Evolutionary conservation across 306 rosid genomes (phyloP), one percentile per base, ranked within the genome.

Genomic region (Sphenostylis stenocarpa): DNA sequence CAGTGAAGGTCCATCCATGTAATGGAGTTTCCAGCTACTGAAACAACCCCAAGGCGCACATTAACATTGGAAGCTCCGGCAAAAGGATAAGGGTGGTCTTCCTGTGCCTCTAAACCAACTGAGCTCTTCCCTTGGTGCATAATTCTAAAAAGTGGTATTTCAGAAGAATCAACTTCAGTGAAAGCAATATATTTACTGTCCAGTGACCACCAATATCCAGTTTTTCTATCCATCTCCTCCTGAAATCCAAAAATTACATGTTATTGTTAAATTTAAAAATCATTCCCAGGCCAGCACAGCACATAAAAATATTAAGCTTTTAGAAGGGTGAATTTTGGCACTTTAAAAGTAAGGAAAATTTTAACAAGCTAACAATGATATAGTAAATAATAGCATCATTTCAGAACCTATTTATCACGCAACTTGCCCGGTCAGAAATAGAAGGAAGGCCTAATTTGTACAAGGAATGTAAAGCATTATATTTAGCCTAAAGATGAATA

Each of bases 201-300:
- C 58, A 86, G 87, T 23, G 99, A 95, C 99, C 99, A 95, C 98
- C 99, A 95, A 83, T 92, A 92, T 58, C 99, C 98, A 72, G 81
- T 86, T 84, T 92, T 95, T 58, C 99, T 83, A 44, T 95, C 97
- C 98, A 95, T 95, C 89, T 95, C 99, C 87, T 95, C 99, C 99
- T 95, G 91, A 58, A 82, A 81, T 75, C 65, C 86, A 47, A 31
- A 84, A 80, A 61, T 20, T 36, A 45, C 28, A 64, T 26, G 71
- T 62, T 36, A 75, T 16, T 63, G 36, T 38, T 26, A 47, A 77
- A 70, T 26, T 53, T 43, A 63, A 33, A 45, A 71, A 77, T 24
- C 43, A 47, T 9, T 52, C 8, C 19, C 3, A 0, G 62, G 68
- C 44, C 28, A 26, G 2, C 28, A 38, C 49, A 21, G 65, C 71